Evolutionary conservation across 306 rosid genomes (phyloP).

Genomic region (Nissolia schottii): DNA sequence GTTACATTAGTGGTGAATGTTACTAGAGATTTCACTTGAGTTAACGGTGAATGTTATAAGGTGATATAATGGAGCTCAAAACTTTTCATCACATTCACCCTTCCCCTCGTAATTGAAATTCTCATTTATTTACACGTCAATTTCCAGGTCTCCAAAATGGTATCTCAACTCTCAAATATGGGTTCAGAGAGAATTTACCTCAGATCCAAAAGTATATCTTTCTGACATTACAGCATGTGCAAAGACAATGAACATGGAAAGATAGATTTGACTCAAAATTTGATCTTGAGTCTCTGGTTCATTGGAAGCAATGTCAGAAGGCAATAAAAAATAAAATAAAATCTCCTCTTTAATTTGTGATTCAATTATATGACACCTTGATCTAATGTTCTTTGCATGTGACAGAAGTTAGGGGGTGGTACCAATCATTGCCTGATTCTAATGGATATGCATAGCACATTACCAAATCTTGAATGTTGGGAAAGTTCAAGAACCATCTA

Average conservation of each 20-base stretch:
- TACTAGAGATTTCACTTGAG: too few species aligned
- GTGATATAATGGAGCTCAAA: too few species aligned
- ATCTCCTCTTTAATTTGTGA: background rate
- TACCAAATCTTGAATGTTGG: constrained; percentile 27
- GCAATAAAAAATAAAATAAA: background rate
- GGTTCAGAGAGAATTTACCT: too few species aligned
- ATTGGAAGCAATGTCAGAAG: constrained; percentile 10
- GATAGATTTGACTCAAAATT: background rate
- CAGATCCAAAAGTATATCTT: constrained; percentile 23
- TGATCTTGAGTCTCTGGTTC: background rate
- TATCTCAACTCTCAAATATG: too few species aligned
- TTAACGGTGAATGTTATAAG: too few species aligned
- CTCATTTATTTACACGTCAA: too few species aligned
- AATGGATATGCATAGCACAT: constrained; percentile 18
- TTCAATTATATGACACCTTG: constrained; percentile 18
- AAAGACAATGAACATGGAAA: constrained; percentile 5
- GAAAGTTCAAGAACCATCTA: constrained; percentile 24
- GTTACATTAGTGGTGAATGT: too few species aligned
- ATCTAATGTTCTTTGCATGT: constrained; percentile 26
- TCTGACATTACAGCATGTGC: constrained; percentile 18
- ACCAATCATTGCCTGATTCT: constrained; percentile 32
- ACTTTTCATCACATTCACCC: too few species aligned
- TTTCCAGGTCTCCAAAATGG: too few species aligned
- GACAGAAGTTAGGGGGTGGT: constrained; percentile 13
- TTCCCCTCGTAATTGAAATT: too few species aligned